A percentile compares a stretch with the other conserved stretches of the same genome.
phyloP scores from a whole-genome alignment of 2,329 filamentous ascomycete species.

The Scedosporium dehoogii region DNA sequence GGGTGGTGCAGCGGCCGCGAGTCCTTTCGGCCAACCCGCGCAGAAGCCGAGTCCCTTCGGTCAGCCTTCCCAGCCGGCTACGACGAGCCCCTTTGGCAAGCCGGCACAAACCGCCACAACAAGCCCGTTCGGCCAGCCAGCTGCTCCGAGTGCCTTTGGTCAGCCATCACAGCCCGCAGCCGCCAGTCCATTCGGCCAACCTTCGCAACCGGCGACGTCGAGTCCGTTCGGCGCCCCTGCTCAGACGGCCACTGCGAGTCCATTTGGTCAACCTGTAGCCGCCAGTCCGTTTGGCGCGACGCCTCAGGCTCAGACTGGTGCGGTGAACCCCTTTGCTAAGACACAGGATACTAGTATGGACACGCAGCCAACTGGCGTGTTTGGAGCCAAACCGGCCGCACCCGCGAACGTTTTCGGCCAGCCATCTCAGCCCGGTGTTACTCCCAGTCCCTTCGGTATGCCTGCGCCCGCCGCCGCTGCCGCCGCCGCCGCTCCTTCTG shows the following conservation, averaged over 20 bases:
- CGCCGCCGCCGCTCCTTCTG: constrained; percentile 10
- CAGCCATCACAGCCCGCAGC: constrained; percentile 6
- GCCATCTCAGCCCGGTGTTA: background rate
- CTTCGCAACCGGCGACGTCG: constrained; percentile 4
- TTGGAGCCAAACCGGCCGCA: constrained; percentile 8
- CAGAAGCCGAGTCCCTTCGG: background rate
- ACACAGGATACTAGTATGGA: background rate
- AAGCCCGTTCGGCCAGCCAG: constrained; percentile 8
- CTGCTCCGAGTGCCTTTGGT: constrained; percentile 6
- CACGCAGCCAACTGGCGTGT: background rate
- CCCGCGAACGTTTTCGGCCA: constrained; percentile 17
- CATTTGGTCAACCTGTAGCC: constrained; percentile 11
- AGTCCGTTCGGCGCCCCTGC: background rate
- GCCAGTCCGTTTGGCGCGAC: constrained; percentile 14
- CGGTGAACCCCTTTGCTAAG: constrained; percentile 14
- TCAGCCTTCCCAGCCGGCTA: constrained; percentile 4
- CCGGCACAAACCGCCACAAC: background rate
- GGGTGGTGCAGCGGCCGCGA: constrained; percentile 8
- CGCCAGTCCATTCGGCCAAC: constrained; percentile 9
- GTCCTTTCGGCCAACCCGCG: constrained; percentile 16
- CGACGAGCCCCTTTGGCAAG: constrained; percentile 8
- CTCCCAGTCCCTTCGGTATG: background rate
- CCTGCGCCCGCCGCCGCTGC: constrained; percentile 2
- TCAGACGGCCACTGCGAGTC: background rate
- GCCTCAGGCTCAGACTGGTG: constrained; percentile 6